phyloP scores from a whole-genome alignment of 2,329 filamentous ascomycete genomes.

The Chrysoporthe cubensis region DNA sequence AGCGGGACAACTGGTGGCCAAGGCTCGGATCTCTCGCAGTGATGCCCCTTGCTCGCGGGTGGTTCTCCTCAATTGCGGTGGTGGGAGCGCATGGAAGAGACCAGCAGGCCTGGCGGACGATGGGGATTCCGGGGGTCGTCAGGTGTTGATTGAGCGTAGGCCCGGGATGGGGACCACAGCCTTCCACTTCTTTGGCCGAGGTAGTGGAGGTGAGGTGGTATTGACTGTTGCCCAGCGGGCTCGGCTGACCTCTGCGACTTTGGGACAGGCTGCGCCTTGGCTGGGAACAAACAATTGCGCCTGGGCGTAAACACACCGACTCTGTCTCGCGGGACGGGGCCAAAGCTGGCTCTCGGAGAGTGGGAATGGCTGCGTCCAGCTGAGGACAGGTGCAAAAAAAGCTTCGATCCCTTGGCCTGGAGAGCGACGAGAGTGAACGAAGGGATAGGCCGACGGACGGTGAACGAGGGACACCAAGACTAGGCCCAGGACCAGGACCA shows the following conservation, averaged over 20 bases:
- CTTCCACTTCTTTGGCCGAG: not conserved
- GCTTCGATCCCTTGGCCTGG: not conserved
- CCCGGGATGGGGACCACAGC: not conserved
- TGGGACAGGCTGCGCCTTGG: not conserved
- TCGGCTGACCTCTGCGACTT: not conserved
- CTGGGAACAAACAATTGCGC: not conserved
- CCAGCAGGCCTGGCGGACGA: not conserved
- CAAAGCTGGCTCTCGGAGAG: not conserved
- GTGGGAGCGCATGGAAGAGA: slow-evolving; percentile 12
- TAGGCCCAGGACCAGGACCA: not conserved
- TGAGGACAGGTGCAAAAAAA: not conserved
- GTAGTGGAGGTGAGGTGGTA: not conserved
- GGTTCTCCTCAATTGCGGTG: not conserved
- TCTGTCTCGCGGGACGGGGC: not conserved
- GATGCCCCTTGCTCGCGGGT: slow-evolving; percentile 6
- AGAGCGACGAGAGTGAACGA: not conserved
- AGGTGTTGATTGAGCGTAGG: slow-evolving; percentile 4
- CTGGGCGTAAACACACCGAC: not conserved
- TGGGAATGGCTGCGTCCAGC: not conserved
- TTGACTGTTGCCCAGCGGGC: not conserved
- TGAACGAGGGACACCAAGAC: not conserved
- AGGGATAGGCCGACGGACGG: not conserved
- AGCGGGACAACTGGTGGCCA: not conserved
- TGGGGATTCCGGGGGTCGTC: not conserved
- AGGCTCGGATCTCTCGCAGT: not conserved